These are phyloP conservation scores for Tinospora cordifolia DNA, from an alignment of 164 flowering plant species.

Conservation along the genomic window DNA sequence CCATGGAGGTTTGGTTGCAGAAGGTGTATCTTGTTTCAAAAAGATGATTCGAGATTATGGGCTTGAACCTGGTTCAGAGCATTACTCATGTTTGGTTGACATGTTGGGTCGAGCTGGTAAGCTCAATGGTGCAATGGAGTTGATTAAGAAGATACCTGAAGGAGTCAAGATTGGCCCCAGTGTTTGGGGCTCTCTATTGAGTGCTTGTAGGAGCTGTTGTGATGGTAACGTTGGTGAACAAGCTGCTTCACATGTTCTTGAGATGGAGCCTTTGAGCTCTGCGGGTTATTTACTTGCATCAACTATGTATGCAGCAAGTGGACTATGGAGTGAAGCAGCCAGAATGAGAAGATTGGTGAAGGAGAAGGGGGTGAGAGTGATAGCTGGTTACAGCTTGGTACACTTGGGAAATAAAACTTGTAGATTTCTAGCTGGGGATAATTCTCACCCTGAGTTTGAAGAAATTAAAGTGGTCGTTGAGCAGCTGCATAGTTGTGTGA, in stretches of 20 bases:
- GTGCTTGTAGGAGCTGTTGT: conserved; percentile 53
- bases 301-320: conserved; percentile 47
- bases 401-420: conserved; percentile 31
- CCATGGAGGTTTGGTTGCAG: conserved; percentile 70
- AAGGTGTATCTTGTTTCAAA: conserved; percentile 49
- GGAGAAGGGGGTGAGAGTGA: conserved; percentile 42
- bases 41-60: conserved; percentile 37
- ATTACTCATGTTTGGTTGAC: conserved; percentile 80
- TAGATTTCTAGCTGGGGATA: conserved; percentile 55
- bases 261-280: conserved; percentile 62
- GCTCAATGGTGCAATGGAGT: conserved; percentile 40
- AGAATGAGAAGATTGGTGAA: conserved; percentile 49
- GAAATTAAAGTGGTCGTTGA: conserved; percentile 27
- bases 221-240: conserved; percentile 34
- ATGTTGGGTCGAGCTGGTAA: conserved; percentile 67
- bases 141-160: conserved; percentile 45
- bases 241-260: conserved; percentile 44
- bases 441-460: conserved; percentile 21
- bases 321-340: conserved; percentile 53
- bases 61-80: conserved; percentile 39
- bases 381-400: conserved; percentile 65
- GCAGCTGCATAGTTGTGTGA: conserved; percentile 39
- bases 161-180: conserved; percentile 36
- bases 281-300: conserved; percentile 66
- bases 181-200: conserved; percentile 68